A percentile compares a stretch with the other conserved stretches of the same genome.
Evolutionary conservation across 441 rosid species (phyloP).

Genomic region (Pelargonium cotyledonis): DNA sequence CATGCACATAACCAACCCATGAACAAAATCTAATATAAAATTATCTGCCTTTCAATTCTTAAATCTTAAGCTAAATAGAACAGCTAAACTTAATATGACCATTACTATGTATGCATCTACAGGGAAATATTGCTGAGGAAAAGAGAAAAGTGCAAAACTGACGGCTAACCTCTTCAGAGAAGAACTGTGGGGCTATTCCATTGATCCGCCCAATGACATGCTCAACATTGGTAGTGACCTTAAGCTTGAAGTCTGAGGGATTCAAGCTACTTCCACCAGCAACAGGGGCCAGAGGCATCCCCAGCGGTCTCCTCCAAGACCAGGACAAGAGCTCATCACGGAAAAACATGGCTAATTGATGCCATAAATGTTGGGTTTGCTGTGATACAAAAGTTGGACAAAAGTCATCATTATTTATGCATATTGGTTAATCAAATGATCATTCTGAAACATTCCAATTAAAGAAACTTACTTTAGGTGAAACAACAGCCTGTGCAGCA

Average conservation of each 20-base stretch:
- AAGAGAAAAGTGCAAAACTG: background rate
- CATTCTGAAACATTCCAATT: background rate
- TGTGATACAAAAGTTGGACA: constrained; percentile 27
- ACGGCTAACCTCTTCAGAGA: constrained; percentile 77
- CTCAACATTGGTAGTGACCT: constrained; percentile 74
- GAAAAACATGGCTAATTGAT: constrained; percentile 96
- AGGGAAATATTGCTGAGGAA: background rate
- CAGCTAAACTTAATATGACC: too few species aligned
- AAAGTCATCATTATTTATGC: constrained; percentile 1
- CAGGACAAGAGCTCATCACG: constrained; percentile 90
- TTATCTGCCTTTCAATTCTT: too few species aligned
- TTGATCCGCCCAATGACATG: constrained; percentile 65
- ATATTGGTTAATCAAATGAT: background rate
- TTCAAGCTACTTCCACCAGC: constrained; percentile 56
- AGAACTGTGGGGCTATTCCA: constrained; percentile 70
- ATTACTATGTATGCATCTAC: too few species aligned
- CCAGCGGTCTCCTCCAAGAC: constrained; percentile 90
- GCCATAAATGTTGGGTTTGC: constrained; percentile 88
- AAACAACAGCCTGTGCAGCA: constrained; percentile 88
- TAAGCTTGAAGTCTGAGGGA: constrained; percentile 65
- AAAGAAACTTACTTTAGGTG: constrained; percentile 55
- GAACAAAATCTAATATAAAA: too few species aligned
- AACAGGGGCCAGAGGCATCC: constrained; percentile 40
- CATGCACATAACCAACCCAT: too few species aligned
- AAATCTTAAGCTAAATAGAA: too few species aligned